Base-by-base conservation (phyloP, 2,329 filamentous ascomycete species). In the Exophiala spinifera region DNA sequence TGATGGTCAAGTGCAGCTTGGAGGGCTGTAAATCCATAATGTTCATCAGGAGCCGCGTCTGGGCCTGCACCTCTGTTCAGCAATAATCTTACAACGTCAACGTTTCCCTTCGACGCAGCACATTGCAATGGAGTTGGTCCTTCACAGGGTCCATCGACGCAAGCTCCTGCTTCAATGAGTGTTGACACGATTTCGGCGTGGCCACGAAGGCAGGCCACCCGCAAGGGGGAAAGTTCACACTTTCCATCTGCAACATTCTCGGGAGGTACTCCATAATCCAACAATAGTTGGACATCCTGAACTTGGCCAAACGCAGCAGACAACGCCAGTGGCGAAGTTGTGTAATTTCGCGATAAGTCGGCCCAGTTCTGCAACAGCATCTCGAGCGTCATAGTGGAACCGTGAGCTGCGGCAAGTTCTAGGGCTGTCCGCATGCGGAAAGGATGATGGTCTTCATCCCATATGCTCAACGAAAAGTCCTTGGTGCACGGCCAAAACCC, bases 61-160 rank as follows among this genome's bases (percentile, higher is more conserved):
- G 67, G 51, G 37, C 57, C 49, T 4, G 61, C 62, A n/a, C 57
- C 59, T 11, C 25, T 34, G 1, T 47, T 17, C n/a, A 63, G 33
- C 20, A 64, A 45, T 11, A 15, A 45, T 21, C 48, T 44, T n/a
- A 60, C 57, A n/a, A 55, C 46, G 43, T 60, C 60, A 43, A 57
- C 56, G 51, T 60, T 51, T 25, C 55, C 51, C 21, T 48, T 34
- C 23, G 56, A 47, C 5, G 61, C 62, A 33, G 63, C 64, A 36
- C 51, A 51, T 31, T 65, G 56, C n/a, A 65, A 54, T 39, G 64
- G 45, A 17, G 53, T 49, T 11, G 5, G 28, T 8, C 46, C 47
- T 14, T 28, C n/a, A 23, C 23, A 28, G 25, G 48, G 13, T n/a
- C n/a, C 15, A 43, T 61, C 60, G 19, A 58, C 36, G 31, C 53